These are phyloP conservation scores for Irpex sp. DNA, from an alignment of 1,284 basidiomycete species.

Conservation along the genomic window DNA sequence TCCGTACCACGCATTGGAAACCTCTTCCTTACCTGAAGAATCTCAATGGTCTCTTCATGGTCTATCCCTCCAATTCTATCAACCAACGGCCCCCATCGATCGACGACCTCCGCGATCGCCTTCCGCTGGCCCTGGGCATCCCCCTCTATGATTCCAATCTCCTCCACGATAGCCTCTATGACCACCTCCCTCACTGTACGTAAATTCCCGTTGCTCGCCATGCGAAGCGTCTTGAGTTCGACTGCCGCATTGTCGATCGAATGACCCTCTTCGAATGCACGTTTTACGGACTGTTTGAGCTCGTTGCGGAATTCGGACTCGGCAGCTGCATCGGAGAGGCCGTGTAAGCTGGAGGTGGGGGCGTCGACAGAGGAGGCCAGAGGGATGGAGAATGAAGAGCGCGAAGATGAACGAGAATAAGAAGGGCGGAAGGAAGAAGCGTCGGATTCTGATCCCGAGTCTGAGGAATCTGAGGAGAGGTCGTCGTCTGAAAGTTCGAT, in stretches of 20 bases:
- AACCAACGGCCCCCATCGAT: slow-evolving; percentile 71
- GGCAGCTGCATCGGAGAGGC: slow-evolving; percentile 36
- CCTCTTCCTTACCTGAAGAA: slow-evolving; percentile 54
- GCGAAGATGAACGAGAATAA: slow-evolving; percentile 21
- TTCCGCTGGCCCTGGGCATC: slow-evolving; percentile 51
- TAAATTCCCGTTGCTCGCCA: slow-evolving; percentile 89
- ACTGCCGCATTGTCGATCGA: slow-evolving; percentile 89
- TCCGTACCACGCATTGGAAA: slow-evolving; percentile 5
- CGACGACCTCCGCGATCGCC: slow-evolving; percentile 56
- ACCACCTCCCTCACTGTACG: slow-evolving; percentile 72
- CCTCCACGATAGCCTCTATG: slow-evolving; percentile 68
- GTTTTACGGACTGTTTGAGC: slow-evolving; percentile 78
- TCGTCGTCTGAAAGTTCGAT: slow-evolving; percentile 29
- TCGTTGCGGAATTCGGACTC: slow-evolving; percentile 76
- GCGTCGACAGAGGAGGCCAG: slow-evolving; percentile 39
- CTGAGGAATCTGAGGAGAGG: slow-evolving; percentile 46
- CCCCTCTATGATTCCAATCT: slow-evolving; percentile 54
- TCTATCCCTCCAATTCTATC: slow-evolving; percentile 75
- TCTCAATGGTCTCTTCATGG: slow-evolving; percentile 66
- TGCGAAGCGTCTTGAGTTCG: slow-evolving; percentile 90
- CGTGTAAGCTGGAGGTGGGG: slow-evolving; percentile 29
- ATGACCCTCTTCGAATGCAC: slow-evolving; percentile 89
- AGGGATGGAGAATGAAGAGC: slow-evolving; percentile 21
- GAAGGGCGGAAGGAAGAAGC: slow-evolving; percentile 27
- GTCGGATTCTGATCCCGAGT: slow-evolving; percentile 34